Evolutionary conservation across 2,329 filamentous ascomycete genomes (phyloP), one percentile per base, ranked within the genome.

Genomic region (Hypoxylon sp.): DNA sequence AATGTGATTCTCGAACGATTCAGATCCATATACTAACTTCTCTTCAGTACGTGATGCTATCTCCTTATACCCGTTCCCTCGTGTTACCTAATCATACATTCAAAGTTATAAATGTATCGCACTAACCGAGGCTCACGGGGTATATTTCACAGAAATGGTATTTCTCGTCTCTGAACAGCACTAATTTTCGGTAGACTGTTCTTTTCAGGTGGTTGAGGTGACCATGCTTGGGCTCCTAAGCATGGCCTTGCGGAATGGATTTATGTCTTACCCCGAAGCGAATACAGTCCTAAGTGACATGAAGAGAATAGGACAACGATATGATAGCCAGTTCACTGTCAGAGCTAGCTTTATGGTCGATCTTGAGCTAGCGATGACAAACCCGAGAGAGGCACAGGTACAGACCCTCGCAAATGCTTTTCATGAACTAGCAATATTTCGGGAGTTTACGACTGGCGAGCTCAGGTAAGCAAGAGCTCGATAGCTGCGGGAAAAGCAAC

Each of bases 191-290:
- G 19, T 46, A 70, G 68, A 73, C 38, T 65, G 70, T 28, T 72
- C 65, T 23, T 76, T 74, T 52, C 68, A 60, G 28, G 69, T 75
- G 5, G 68, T 72, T 21, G 64, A 71, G 41, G 57, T 70, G 9
- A 76, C 74, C 9, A 63, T 73, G 14, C 70, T 74, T 38, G 73
- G 73, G 0, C 72, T 77, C 28, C 34, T 77, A 45, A 72, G 66
- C 60, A 75, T 76, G 72, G 74, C 69, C n/a, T 55, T 71, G 19
- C 67, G 69, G 9, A 71, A 71, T 41, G 69, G 67, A 17, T 70
- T 71, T 21, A 25, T 71, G 11, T 67, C 67, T 55, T 34, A 48
- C 2, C 52, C 55, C 2, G 69, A 71, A 36, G 67, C 67, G 21
- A 63, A 71, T 41, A 60, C 57, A 5, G 32, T 69, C 14, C 59